A percentile compares a stretch with the other conserved stretches of the same genome.
These are phyloP conservation scores for Dacryopinax primogenitus DNA, from an alignment of 768 basidiomycete genomes.

Conservation along the genomic window DNA sequence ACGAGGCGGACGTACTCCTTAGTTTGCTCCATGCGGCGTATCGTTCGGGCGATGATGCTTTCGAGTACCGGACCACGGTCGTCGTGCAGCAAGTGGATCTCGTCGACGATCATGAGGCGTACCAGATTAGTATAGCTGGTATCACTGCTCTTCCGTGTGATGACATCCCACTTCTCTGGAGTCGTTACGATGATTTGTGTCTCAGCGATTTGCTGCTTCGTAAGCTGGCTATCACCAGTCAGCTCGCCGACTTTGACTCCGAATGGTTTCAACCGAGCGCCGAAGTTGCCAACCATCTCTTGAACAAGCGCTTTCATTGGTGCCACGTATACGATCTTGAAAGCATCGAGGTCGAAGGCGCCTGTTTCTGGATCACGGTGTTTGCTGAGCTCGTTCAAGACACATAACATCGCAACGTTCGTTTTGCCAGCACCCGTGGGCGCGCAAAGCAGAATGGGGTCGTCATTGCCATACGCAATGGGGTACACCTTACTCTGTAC, in stretches of 20 bases:
- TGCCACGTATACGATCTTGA: conserved; percentile 96
- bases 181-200: conserved; percentile 98
- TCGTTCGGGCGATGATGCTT: conserved; percentile 76
- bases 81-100: conserved; percentile 94
- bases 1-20: conserved; percentile 85
- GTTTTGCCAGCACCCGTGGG: conserved; percentile 99
- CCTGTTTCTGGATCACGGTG: conserved; percentile 74
- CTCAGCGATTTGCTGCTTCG: conserved; percentile 90
- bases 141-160: conserved; percentile 94
- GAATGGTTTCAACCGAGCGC: conserved; percentile 50
- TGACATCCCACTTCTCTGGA: conserved; percentile 99
- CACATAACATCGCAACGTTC: conserved; percentile 91
- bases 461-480: conserved; percentile 77
- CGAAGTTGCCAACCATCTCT: conserved; percentile 96
- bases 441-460: conserved; percentile 89
- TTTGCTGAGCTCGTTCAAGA: conserved; percentile 81
- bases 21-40: conserved; percentile 89
- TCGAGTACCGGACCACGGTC: conserved; percentile 96
- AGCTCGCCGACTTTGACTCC: conserved; percentile 86
- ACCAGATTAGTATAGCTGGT: conserved; percentile 95
- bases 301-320: conserved; percentile 99
- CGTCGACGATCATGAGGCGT: conserved; percentile 91
- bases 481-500: conserved; percentile 91
- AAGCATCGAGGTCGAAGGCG: conserved; percentile 67
- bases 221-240: conserved; percentile 96